Conservation (phyloP, 768 basidiomycete genomes). For the Lactifluus rugatus region DNA sequence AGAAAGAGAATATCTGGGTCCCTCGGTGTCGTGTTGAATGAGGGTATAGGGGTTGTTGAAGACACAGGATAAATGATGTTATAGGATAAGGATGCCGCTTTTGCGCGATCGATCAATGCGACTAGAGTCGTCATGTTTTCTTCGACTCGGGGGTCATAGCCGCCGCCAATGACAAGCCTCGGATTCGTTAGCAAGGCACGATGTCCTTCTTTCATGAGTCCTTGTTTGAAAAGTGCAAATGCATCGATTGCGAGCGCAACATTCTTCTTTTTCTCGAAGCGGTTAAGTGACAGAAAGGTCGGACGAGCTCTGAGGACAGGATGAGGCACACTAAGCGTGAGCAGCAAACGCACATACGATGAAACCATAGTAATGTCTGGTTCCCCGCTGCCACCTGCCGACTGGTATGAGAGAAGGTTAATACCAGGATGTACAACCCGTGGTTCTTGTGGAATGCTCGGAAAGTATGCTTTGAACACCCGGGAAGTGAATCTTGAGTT, state of each 20-base stretch:
- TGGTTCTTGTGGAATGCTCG: slow-evolving; percentile 50
- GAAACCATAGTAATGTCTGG: slow-evolving; percentile 43
- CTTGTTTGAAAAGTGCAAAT: slow-evolving; percentile 49
- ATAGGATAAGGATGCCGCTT: slow-evolving; percentile 47
- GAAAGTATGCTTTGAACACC: slow-evolving; percentile 69
- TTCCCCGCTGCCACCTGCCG: slow-evolving; percentile 31
- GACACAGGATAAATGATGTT: slow-evolving; percentile 44
- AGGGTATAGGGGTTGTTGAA: slow-evolving; percentile 29
- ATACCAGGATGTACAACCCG: slow-evolving; percentile 95
- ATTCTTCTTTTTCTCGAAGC: slow-evolving; percentile 96
- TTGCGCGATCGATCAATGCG: slow-evolving; percentile 49
- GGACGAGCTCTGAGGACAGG: slow-evolving; percentile 41
- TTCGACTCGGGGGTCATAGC: slow-evolving; percentile 79
- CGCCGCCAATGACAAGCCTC: slow-evolving; percentile 81
- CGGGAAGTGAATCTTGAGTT: slow-evolving; percentile 88
- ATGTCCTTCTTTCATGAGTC: slow-evolving; percentile 13
- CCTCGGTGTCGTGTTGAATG: slow-evolving; percentile 29
- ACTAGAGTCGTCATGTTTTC: slow-evolving; percentile 73
- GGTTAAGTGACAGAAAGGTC: slow-evolving; percentile 81
- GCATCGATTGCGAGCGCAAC: slow-evolving; percentile 68
- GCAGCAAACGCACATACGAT: slow-evolving; percentile 39
- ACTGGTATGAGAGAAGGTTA: slow-evolving; percentile 64
- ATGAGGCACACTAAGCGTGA: background rate
- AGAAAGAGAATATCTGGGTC: slow-evolving; percentile 71
- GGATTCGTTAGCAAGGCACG: slow-evolving; percentile 27